Base-by-base conservation (phyloP, 352 stramenopile genomes). In the Phytophthora cryptogea region DNA sequence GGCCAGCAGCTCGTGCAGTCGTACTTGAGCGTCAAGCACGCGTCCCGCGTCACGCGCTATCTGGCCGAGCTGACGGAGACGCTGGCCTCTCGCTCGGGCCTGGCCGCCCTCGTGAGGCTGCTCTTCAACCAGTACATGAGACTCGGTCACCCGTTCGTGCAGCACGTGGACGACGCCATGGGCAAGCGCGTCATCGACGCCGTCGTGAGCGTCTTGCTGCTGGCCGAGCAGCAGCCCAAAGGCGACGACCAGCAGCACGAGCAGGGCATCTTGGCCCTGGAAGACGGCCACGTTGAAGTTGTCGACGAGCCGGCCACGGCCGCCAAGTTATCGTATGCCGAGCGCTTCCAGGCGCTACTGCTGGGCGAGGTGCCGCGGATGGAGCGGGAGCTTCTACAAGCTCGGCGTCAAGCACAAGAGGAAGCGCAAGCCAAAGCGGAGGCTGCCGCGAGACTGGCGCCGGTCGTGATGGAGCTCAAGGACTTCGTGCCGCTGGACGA, bases 401-500 rank as follows among this genome's bases (percentile, higher is more conserved):
- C 60, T 9, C 56, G 60, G 43, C 54, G 55, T 42, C 41, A 55
- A 54, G 67, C 54, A 5, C 47, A 75, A 35, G 68, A 50, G 5
- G 53, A 74, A 39, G 66, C 59, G 3, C 45, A 47, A 23, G 55
- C 65, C 8, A 61, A 64, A 26, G 37, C 43, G 0, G 30, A 63
- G 26, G 43, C 50, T 40, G 48, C 50, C 2, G 47, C 66, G n/a
- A 56, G 43, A 63, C 45, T 30, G 33, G 54, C 64, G 1, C 47
- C 75, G 1, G 28, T 81, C 13, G 70, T 88, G 39, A 83, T 88
- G 70, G 77, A 89, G 37, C 73, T 88, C 5, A 83, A 86, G 45
- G 81, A 90, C 31, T 89, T 89, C 58, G 74, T 90, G 14, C 71
- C 70, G 2, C 57, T 85, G 47, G 81, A 86, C 10, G 76, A 89